Evolutionary conservation across 2,329 filamentous ascomycete genomes (phyloP).

Genomic region (Capronia americana): DNA sequence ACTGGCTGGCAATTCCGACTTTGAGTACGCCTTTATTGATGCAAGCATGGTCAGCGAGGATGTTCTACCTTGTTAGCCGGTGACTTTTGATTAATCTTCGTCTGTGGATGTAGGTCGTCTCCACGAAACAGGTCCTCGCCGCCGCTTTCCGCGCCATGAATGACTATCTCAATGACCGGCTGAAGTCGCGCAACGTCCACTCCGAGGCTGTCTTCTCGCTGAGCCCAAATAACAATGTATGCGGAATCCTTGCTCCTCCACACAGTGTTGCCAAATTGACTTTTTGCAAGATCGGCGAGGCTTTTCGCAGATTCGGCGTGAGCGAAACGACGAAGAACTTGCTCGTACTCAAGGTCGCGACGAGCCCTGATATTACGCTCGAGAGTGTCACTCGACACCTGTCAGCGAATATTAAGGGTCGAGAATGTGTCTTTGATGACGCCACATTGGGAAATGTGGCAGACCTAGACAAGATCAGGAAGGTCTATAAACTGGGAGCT

Average conservation of each 20-base stretch:
- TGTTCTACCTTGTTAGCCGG: neutral
- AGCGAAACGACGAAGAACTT: constrained; percentile 71
- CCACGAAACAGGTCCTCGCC: constrained; percentile 73
- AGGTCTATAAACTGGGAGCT: constrained; percentile 81
- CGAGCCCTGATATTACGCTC: constrained; percentile 54
- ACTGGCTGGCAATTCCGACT: constrained; percentile 79
- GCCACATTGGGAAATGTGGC: constrained; percentile 63
- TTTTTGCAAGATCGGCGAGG: constrained; percentile 76
- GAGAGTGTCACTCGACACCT: constrained; percentile 68
- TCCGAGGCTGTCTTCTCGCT: constrained; percentile 85
- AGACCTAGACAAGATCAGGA: constrained; percentile 74
- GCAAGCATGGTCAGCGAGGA: constrained; percentile 69
- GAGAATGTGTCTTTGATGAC: constrained; percentile 65
- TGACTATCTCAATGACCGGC: constrained; percentile 63
- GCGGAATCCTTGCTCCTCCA: constrained; percentile 52
- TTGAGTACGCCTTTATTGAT: constrained; percentile 94
- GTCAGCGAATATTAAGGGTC: constrained; percentile 65
- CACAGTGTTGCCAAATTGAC: constrained; percentile 12
- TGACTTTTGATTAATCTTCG: neutral
- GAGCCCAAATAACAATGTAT: constrained; percentile 77
- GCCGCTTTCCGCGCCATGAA: constrained; percentile 80
- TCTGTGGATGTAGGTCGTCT: constrained; percentile 64
- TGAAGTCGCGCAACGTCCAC: constrained; percentile 85
- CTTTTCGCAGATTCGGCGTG: constrained; percentile 88
- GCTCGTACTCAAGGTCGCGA: constrained; percentile 80